phyloP scores from a whole-genome alignment of 2,329 filamentous ascomycete species.

The Colletotrichum eleusines region DNA sequence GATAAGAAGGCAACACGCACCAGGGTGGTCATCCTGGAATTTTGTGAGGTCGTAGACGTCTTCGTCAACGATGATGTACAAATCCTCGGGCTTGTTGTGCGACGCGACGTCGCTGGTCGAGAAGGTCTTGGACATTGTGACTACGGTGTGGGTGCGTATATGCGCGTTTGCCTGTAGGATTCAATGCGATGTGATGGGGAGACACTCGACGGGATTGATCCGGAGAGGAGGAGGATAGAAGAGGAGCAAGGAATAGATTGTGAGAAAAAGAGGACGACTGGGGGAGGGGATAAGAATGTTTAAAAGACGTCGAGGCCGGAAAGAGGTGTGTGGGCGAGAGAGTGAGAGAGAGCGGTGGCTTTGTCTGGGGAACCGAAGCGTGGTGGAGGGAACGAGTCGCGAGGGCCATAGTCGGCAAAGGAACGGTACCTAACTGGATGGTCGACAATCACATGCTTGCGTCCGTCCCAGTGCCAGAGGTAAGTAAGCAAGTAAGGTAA shows the following conservation, averaged over 20 bases:
- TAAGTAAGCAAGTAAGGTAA: not conserved
- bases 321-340: not conserved
- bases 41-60: constrained; percentile 96
- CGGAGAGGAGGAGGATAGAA: constrained; percentile 11
- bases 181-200: constrained; percentile 2
- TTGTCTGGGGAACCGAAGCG: constrained; percentile 24
- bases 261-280: not conserved
- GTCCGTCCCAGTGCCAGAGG: not conserved
- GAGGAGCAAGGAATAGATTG: constrained; percentile 18
- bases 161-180: constrained; percentile 13
- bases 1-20: constrained; percentile 58
- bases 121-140: constrained; percentile 87
- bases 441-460: constrained; percentile 40
- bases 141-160: constrained; percentile 44
- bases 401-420: constrained; percentile 40
- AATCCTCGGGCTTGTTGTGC: constrained; percentile 87
- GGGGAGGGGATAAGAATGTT: constrained; percentile 28
- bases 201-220: not conserved
- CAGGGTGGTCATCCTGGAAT: constrained; percentile 87
- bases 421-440: not conserved
- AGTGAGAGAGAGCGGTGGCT: not conserved
- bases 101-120: constrained; percentile 86
- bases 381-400: constrained; percentile 40
- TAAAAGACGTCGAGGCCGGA: constrained; percentile 27
- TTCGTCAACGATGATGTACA: constrained; percentile 93